Percentiles rank a stretch among this genome's conserved stretches.
Conservation (phyloP, 1,284 basidiomycete species). For the Inonotus obliquus region DNA sequence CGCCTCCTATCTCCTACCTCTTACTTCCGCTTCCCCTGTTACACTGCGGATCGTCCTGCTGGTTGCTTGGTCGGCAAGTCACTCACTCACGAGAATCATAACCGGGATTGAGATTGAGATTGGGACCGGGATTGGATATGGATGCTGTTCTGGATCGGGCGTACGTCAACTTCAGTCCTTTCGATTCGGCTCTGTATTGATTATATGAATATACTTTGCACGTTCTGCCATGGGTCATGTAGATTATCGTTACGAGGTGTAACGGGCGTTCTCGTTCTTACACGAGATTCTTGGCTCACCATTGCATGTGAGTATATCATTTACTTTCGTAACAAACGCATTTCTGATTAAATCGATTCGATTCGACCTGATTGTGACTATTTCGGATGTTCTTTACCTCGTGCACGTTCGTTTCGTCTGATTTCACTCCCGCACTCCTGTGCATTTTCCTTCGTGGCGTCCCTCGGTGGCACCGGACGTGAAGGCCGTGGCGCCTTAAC, state of each 20-base stretch:
- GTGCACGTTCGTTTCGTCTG: too few relatives aligned
- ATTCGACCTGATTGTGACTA: too few relatives aligned
- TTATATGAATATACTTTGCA: background rate
- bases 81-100: background rate
- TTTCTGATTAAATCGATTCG: background rate
- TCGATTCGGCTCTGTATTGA: background rate
- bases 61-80: background rate
- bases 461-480: background rate
- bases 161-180: conserved; percentile 7
- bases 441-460: background rate
- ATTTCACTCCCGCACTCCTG: too few relatives aligned
- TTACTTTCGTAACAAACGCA: background rate
- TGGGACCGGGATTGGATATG: background rate
- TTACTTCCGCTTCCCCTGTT: too few relatives aligned
- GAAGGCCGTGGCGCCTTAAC: conserved; percentile 14
- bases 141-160: conserved; percentile 15
- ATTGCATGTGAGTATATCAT: conserved; percentile 14
- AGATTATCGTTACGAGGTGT: conserved; percentile 10
- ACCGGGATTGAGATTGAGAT: background rate
- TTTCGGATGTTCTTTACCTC: too few relatives aligned
- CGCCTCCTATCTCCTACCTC: too few relatives aligned
- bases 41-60: too few relatives aligned
- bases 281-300: conserved; percentile 13
- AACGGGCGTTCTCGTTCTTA: conserved; percentile 14
- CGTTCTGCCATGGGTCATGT: background rate